A percentile compares a stretch with the other conserved stretches of the same genome.
These are phyloP conservation scores for Chimonanthus salicifolius DNA, from an alignment of 164 flowering plant genomes.

Conservation along the genomic window DNA sequence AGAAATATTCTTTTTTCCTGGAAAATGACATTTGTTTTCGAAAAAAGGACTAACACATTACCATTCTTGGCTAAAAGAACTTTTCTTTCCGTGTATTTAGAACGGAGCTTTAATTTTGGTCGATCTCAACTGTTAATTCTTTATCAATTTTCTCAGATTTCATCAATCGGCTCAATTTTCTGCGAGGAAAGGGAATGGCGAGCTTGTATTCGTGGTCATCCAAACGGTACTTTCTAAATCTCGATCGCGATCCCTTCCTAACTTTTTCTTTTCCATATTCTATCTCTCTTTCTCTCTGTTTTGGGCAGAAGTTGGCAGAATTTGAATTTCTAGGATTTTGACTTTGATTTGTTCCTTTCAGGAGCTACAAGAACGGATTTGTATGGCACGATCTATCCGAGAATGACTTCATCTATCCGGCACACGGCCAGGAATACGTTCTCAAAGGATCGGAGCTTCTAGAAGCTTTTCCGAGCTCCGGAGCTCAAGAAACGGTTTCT, in stretches of 20 bases:
- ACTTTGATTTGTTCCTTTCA: constrained; percentile 14
- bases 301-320: neutral
- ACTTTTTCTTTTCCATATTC: neutral
- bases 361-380: constrained; percentile 89
- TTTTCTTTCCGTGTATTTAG: too few relatives aligned
- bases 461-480: constrained; percentile 16
- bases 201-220: constrained; percentile 86
- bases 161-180: constrained; percentile 54
- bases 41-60: too few relatives aligned
- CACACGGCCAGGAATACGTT: constrained; percentile 82
- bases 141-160: constrained; percentile 48
- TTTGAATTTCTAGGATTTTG: neutral
- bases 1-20: too few relatives aligned
- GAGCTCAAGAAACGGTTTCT: constrained; percentile 24
- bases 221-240: constrained; percentile 32
- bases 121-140: neutral
- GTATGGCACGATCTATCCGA: constrained; percentile 93
- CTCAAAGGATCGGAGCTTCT: constrained; percentile 91
- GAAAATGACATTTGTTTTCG: too few relatives aligned
- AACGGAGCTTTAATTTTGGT: too few relatives aligned
- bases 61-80: too few relatives aligned
- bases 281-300: neutral
- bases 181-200: constrained; percentile 86
- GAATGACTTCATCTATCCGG: constrained; percentile 74
- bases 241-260: neutral